Evolutionary conservation across 176 grass and related monocot genomes (phyloP), one percentile per base, ranked within the genome.

Genomic region (Musa troglodytarum): DNA sequence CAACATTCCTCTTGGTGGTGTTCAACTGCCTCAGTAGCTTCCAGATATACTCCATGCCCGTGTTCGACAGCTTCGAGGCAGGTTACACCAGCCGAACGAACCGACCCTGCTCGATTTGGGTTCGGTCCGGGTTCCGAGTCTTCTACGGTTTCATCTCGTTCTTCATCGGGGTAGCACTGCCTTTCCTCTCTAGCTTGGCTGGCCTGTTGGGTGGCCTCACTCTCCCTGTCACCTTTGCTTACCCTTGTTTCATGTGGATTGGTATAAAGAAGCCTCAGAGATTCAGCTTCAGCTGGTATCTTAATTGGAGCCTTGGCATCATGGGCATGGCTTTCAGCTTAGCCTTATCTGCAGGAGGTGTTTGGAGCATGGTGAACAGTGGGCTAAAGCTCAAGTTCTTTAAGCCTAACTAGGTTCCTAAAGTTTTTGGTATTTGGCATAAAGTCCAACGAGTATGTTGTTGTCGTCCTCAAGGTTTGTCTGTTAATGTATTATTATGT

Each of bases 231-330:
- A 98, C 94, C 19, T 93, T 98, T 68, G 90, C 94, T 11, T 98
- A 98, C 59, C 94, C 94, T 0, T 98, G 90, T 74, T 98, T 98
- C 82, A 98, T 98, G 94, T 98, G 94, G 94, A 91, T 98, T 53
- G 64, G 83, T 23, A 83, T 98, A 73, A 98, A 98, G 88, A 98
- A 98, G 67, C 94, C 94, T 1, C 81, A 89, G 52, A 87, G 76
- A 78, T 84, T 85, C 65, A 93, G 88, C 69, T 91, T 85, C 63
- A 88, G 82, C 49, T 98, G 94, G 94, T 98, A 98, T 76, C 88
- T 98, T 25, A 98, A 98, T 71, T 93, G 90, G 95, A 71, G 82
- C 15, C 90, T 98, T 10, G 95, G 86, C 0, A 43, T 91, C 61
- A 77, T 91, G 20, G 90, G 95, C 53, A 81, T 87, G 9, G 84